Evolutionary conservation across 129 eudicot species (phyloP), one percentile per base, ranked within the genome.

Genomic region (Flaveria sonorensis): DNA sequence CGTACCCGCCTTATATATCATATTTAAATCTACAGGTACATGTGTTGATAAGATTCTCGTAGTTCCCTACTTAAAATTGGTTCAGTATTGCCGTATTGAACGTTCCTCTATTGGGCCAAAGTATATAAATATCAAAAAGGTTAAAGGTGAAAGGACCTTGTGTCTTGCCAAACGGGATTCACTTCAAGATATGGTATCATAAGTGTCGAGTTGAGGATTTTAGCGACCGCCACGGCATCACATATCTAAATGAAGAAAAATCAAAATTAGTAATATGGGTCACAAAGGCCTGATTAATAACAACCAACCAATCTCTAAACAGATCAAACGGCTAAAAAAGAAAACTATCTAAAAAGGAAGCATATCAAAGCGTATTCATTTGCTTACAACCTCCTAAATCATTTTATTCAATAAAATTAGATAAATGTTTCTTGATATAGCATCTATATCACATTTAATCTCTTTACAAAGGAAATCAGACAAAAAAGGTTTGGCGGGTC

Each of bases 141-240:
- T 5, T 36, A 36, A 36, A 36, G 24, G 63, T 56, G 32, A 43
- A 74, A 39, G 14, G 18, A 94, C 99, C 99, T 94, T 68, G 99
- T 87, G 85, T 94, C 99, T 90, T 89, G 86, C 99, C 99, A 94
- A 62, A 94, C 99, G n/a, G 97, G 94, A 88, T 94, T 91, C 71
- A 91, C 89, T 88, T 94, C 99, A 46, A 94, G 92, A 80, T 87
- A 86, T 5, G 99, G 99, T 74, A 94, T 89, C 63, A 94, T 84
- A 77, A 94, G 96, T 48, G 99, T 94, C 36, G 99, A 97, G 63
- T 94, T 94, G 77, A 94, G 80, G 77, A 94, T 91, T 84, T 94
- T 94, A 67, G 99, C 99, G 28, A 94, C 83, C 42, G 97, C 99
- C 80, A 94, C 99, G 30, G 96, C 99, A 32, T 94, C 99, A 81